Conservation (phyloP, 148 eudicot genomes). For the Gaultheria prostrata region DNA sequence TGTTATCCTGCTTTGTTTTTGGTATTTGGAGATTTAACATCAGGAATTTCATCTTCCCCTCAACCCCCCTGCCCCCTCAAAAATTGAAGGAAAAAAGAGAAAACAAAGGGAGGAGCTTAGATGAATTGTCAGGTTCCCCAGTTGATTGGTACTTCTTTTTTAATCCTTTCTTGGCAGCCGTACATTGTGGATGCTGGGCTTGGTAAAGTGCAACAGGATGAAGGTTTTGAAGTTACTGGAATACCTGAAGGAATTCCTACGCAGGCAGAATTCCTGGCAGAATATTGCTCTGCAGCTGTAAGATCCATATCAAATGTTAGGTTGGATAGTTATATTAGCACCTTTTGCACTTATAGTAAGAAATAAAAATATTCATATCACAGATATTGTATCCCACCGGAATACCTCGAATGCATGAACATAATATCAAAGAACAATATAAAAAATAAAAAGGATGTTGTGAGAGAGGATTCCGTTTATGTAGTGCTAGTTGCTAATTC, state of each 20-base stretch:
- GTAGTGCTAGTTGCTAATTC: background rate
- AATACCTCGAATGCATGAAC: background rate
- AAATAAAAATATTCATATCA: background rate
- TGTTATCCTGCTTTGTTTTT: background rate
- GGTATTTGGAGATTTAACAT: too few species aligned
- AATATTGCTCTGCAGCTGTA: conserved; percentile 83
- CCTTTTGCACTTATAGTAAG: background rate
- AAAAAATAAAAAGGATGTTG: background rate
- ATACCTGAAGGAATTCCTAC: conserved; percentile 84
- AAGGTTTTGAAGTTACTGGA: conserved; percentile 63
- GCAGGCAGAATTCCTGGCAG: conserved; percentile 70
- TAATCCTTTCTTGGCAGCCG: conserved; percentile 42
- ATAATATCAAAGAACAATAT: background rate
- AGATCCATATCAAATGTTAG: conserved; percentile 23
- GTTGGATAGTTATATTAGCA: background rate
- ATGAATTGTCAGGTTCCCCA: background rate
- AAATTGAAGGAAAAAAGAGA: background rate
- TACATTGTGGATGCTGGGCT: conserved; percentile 52
- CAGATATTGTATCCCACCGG: background rate
- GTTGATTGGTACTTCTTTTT: conserved; percentile 11
- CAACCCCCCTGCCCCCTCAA: background rate
- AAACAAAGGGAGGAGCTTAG: background rate
- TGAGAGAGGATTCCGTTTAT: background rate
- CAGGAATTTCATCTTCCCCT: background rate
- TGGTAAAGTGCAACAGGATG: conserved; percentile 47